A percentile compares a stretch with the other conserved stretches of the same genome.
Evolutionary conservation across 179 eudicot species (phyloP).

Genomic region (Drosera spatulata): DNA sequence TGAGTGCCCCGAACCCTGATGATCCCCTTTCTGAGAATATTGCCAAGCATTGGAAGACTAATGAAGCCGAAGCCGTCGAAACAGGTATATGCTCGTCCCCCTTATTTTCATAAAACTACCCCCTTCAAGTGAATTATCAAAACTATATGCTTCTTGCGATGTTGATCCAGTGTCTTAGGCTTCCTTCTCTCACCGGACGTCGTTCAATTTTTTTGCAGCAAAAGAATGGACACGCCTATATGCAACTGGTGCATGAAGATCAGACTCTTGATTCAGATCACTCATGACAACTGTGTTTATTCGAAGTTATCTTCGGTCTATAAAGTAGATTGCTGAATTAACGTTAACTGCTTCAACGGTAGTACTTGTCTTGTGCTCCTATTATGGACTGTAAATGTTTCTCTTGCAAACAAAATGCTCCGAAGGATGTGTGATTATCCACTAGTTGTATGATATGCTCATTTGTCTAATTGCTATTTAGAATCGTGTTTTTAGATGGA

Average conservation of each 20-base stretch:
- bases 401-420: neutral
- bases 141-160: no score
- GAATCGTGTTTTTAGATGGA: no score
- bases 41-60: constrained; percentile 71
- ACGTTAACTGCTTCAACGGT: neutral
- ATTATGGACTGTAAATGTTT: neutral
- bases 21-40: constrained; percentile 75
- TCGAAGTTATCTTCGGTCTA: neutral
- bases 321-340: neutral
- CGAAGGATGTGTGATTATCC: no score
- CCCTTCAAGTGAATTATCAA: no score
- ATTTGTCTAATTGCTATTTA: no score
- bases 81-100: constrained; percentile 31
- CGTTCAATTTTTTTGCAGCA: constrained; percentile 24
- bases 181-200: neutral
- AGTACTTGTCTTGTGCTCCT: neutral
- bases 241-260: constrained; percentile 45
- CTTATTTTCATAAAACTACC: neutral
- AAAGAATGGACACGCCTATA: constrained; percentile 65
- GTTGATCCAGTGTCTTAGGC: neutral
- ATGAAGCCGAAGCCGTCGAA: constrained; percentile 67
- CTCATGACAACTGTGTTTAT: neutral
- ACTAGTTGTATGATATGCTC: no score
- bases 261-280: neutral
- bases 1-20: constrained; percentile 77